These are phyloP conservation scores for Guyanaporus albipodus DNA, from an alignment of 768 basidiomycete species.

Conservation along the genomic window DNA sequence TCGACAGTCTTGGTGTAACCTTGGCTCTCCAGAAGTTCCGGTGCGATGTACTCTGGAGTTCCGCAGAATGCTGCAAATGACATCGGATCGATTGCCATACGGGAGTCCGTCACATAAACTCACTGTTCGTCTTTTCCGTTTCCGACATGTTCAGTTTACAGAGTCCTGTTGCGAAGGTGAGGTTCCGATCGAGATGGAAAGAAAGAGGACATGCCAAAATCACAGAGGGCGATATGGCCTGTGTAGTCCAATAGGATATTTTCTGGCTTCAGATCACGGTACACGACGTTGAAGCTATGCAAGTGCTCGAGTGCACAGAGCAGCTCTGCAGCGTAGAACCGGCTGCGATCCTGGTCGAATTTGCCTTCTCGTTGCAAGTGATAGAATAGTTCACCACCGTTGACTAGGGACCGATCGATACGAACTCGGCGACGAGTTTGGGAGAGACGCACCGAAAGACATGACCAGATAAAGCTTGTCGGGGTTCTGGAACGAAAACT, in stretches of 20 bases:
- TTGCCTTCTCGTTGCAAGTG: slow-evolving; percentile 95
- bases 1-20: slow-evolving; percentile 99
- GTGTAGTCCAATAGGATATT: slow-evolving; percentile 98
- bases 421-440: background rate
- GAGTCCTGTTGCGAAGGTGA: slow-evolving; percentile 44
- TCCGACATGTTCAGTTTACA: slow-evolving; percentile 98
- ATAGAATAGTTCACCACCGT: slow-evolving; percentile 97
- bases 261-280: slow-evolving; percentile 97
- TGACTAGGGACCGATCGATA: slow-evolving; percentile 49
- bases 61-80: slow-evolving; percentile 81
- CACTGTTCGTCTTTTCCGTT: slow-evolving; percentile 95
- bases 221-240: slow-evolving; percentile 95
- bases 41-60: slow-evolving; percentile 98
- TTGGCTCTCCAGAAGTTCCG: slow-evolving; percentile 92
- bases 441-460: slow-evolving; percentile 71
- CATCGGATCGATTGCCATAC: slow-evolving; percentile 1
- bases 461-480: slow-evolving; percentile 97
- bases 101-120: background rate
- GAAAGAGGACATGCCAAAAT: slow-evolving; percentile 61
- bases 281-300: slow-evolving; percentile 97
- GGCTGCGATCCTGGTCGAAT: slow-evolving; percentile 89
- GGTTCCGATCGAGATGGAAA: background rate
- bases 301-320: slow-evolving; percentile 93
- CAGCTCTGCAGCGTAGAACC: slow-evolving; percentile 98
- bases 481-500: slow-evolving; percentile 97